These are phyloP conservation scores for Bisporella sp. DNA, from an alignment of 2,329 filamentous ascomycete species.

Conservation along the genomic window DNA sequence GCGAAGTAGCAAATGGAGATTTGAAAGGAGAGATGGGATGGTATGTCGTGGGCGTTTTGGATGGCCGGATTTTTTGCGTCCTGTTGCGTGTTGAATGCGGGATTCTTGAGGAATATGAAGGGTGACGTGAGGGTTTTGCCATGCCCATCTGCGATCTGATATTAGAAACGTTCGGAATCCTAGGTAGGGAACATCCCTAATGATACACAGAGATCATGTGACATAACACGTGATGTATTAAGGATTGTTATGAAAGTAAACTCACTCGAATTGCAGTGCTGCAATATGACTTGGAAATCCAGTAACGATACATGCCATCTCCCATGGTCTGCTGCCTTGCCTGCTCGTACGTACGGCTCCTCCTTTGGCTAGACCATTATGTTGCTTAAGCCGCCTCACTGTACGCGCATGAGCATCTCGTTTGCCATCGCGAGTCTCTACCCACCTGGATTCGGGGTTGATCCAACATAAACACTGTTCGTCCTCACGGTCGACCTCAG, in stretches of 20 bases:
- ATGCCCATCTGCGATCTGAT: conserved; percentile 64
- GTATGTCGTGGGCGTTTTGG: conserved; percentile 51
- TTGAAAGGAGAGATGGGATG: conserved; percentile 64
- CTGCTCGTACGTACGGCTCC: conserved; percentile 73
- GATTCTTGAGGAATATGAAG: conserved; percentile 64
- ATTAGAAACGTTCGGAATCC: neutral
- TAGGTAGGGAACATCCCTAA: too few relatives aligned
- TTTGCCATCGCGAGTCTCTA: neutral
- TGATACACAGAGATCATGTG: too few relatives aligned
- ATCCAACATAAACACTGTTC: conserved; percentile 75
- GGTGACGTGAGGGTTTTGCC: conserved; percentile 78
- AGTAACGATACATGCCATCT: conserved; percentile 79
- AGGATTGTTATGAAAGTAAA: conserved; percentile 1
- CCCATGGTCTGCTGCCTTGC: conserved; percentile 70
- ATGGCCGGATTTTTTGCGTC: conserved; percentile 44
- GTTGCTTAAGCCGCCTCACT: conserved; percentile 74
- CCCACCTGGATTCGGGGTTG: conserved; percentile 69
- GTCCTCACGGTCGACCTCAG: conserved; percentile 73
- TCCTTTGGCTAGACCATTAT: conserved; percentile 79
- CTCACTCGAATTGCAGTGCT: conserved; percentile 89
- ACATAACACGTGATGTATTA: too few relatives aligned
- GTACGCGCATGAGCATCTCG: conserved; percentile 7
- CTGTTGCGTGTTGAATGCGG: conserved; percentile 47
- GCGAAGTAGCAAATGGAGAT: conserved; percentile 72
- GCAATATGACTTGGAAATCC: conserved; percentile 84